phyloP scores from a whole-genome alignment of 164 flowering plant species.

The grape (Vitis vinifera) region ASM3070453v1 NC_081814.1:6578001-6578500 shows the following conservation, averaged over 20 bases:
- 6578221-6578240: conserved; percentile 12
- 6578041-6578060: conserved; percentile 12
- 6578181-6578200: conserved; percentile 74
- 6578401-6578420: no score
- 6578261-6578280: not conserved
- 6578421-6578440: not conserved
- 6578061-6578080: conserved; percentile 11
- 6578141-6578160: conserved; percentile 72
- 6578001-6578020: conserved; percentile 14
- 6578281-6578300: no score
- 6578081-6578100: conserved; percentile 14
- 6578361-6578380: no score
- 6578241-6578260: not conserved
- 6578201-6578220: conserved; percentile 73
- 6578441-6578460: not conserved
- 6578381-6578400: no score
- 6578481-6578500: not conserved
- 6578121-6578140: conserved; percentile 70
- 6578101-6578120: conserved; percentile 38
- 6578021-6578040: conserved; percentile 15
- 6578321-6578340: no score
- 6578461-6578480: not conserved
- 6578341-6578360: no score
- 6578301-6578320: no score
- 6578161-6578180: conserved; percentile 65